phyloP scores from a whole-genome alignment of 495 filamentous ascomycete genomes.

The Tuber borchii region DNA sequence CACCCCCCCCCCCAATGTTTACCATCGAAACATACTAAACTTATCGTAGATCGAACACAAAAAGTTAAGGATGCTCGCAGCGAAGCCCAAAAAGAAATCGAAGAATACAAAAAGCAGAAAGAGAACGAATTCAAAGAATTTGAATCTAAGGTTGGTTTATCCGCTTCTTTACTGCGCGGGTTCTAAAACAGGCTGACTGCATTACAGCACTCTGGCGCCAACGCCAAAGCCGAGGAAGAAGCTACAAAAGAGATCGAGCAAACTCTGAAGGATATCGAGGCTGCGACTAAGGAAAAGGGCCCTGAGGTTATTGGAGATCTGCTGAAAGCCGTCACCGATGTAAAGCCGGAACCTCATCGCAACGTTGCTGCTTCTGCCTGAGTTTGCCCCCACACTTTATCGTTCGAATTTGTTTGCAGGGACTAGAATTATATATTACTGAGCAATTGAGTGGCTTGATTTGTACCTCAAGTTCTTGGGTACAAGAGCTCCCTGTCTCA shows the following conservation, averaged over 20 bases:
- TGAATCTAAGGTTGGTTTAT: slow-evolving; percentile 67
- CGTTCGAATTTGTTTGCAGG: slow-evolving; percentile 8
- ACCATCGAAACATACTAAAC: slow-evolving; percentile 20
- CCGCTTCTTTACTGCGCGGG: slow-evolving; percentile 44
- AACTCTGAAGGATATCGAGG: slow-evolving; percentile 75
- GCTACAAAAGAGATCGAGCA: slow-evolving; percentile 73
- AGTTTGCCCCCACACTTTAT: not conserved
- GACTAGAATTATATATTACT: slow-evolving; percentile 1
- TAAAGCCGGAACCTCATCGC: slow-evolving; percentile 54
- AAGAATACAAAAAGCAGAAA: slow-evolving; percentile 82
- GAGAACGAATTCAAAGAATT: slow-evolving; percentile 94
- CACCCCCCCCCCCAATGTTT: slow-evolving; percentile 16
- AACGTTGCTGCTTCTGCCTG: slow-evolving; percentile 30
- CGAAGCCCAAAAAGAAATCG: slow-evolving; percentile 97
- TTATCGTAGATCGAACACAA: slow-evolving; percentile 77
- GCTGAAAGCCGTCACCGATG: slow-evolving; percentile 68
- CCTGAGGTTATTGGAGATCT: slow-evolving; percentile 73
- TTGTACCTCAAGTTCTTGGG: not conserved
- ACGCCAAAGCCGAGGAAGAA: slow-evolving; percentile 79
- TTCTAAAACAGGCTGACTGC: slow-evolving; percentile 3
- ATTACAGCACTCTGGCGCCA: slow-evolving; percentile 64
- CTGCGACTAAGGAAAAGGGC: slow-evolving; percentile 68
- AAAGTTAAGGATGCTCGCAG: slow-evolving; percentile 88
- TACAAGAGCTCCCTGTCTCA: not conserved
- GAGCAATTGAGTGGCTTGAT: not conserved